phyloP scores from a whole-genome alignment of 768 basidiomycete species.

The Brasilioporus rufonigricans region DNA sequence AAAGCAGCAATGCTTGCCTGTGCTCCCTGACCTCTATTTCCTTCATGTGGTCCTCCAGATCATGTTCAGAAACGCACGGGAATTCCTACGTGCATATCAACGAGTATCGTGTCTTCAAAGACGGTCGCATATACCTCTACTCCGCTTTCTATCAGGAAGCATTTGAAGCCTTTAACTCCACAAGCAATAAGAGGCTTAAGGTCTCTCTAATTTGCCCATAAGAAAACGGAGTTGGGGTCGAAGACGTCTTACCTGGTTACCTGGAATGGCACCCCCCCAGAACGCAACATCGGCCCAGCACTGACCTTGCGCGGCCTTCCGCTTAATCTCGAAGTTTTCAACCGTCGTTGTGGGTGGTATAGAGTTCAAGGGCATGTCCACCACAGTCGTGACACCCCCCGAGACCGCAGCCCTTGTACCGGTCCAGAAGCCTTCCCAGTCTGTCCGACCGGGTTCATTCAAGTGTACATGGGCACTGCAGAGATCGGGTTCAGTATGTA shows the following conservation, averaged over 20 bases:
- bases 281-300: slow-evolving; percentile 71
- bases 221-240: background rate
- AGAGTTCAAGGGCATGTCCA: slow-evolving; percentile 98
- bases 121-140: slow-evolving; percentile 63
- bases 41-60: slow-evolving; percentile 69
- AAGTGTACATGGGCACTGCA: slow-evolving; percentile 86
- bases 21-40: slow-evolving; percentile 58
- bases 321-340: slow-evolving; percentile 68
- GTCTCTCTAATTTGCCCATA: slow-evolving; percentile 46
- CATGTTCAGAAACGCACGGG: slow-evolving; percentile 73
- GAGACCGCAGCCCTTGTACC: slow-evolving; percentile 90
- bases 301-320: slow-evolving; percentile 65
- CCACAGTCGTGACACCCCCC: slow-evolving; percentile 92
- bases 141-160: slow-evolving; percentile 93
- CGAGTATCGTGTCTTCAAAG: background rate
- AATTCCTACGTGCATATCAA: slow-evolving; percentile 68
- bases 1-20: background rate
- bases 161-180: slow-evolving; percentile 96
- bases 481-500: background rate
- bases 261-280: slow-evolving; percentile 93
- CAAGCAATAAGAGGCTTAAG: slow-evolving; percentile 71
- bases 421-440: slow-evolving; percentile 93
- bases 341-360: slow-evolving; percentile 94
- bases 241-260: slow-evolving; percentile 62
- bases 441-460: slow-evolving; percentile 89